phyloP scores from a whole-genome alignment of 164 flowering plant genomes.

The Vitis labrusca region DNA sequence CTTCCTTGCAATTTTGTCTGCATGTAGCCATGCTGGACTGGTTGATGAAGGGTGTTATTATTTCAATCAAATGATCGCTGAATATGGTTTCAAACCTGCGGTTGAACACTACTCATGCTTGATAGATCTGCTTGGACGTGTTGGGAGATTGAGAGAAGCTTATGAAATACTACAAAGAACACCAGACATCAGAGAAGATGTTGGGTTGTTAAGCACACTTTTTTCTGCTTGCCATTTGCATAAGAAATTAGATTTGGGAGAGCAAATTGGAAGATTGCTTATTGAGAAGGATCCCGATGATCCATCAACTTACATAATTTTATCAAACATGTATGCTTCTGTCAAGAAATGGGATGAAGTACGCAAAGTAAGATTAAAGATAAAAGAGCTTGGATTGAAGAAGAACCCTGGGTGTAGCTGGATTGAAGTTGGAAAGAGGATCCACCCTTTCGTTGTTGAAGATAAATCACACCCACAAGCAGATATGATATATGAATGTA shows the following conservation, averaged over 20 bases:
- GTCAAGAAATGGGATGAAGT: slow-evolving; percentile 54
- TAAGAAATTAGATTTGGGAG: slow-evolving; percentile 45
- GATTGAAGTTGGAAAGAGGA: slow-evolving; percentile 57
- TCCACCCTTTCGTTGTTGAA: slow-evolving; percentile 47
- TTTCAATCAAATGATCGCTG: slow-evolving; percentile 49
- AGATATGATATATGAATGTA: slow-evolving; percentile 41
- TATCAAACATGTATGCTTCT: slow-evolving; percentile 67
- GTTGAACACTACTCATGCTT: slow-evolving; percentile 65
- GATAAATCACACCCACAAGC: slow-evolving; percentile 42
- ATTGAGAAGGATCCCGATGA: slow-evolving; percentile 55
- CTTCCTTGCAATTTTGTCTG: slow-evolving; percentile 64
- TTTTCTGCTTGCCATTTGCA: slow-evolving; percentile 66
- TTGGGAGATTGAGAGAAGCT: slow-evolving; percentile 69
- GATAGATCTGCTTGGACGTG: slow-evolving; percentile 72
- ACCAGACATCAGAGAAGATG: slow-evolving; percentile 30
- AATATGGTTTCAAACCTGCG: slow-evolving; percentile 44
- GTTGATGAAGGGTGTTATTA: slow-evolving; percentile 57
- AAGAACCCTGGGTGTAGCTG: slow-evolving; percentile 80
- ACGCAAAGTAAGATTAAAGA: slow-evolving; percentile 45
- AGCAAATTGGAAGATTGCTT: slow-evolving; percentile 46
- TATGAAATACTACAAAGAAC: slow-evolving; percentile 39
- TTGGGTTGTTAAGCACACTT: slow-evolving; percentile 53
- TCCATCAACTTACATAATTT: slow-evolving; percentile 45
- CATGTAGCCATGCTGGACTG: slow-evolving; percentile 77
- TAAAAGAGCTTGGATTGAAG: slow-evolving; percentile 56